Percentiles rank a stretch among this genome's conserved stretches.
Conservation (phyloP, 192 early-diverging fungal genomes). For the Ramicandelaber brevisporus region DNA sequence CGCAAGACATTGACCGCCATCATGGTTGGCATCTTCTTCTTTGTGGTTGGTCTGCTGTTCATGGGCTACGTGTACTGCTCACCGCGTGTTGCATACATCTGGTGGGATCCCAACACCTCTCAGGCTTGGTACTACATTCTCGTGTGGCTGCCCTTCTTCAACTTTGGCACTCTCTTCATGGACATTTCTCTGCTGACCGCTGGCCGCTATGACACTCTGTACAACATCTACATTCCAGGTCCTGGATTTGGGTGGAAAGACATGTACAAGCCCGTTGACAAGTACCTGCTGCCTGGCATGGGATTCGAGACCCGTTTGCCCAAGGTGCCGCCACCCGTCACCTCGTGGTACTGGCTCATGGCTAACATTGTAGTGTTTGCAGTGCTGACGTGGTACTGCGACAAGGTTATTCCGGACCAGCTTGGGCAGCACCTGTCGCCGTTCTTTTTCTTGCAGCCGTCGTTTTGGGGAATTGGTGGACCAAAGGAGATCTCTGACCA, state of each 20-base stretch:
- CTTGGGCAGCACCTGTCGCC: too few relatives aligned
- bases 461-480: too few relatives aligned
- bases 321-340: slow-evolving; percentile 26
- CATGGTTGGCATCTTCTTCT: slow-evolving; percentile 49
- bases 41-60: slow-evolving; percentile 54
- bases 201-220: slow-evolving; percentile 20
- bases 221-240: slow-evolving; percentile 33
- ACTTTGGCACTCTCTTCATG: slow-evolving; percentile 37
- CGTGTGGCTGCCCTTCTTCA: slow-evolving; percentile 24
- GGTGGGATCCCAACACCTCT: slow-evolving; percentile 14
- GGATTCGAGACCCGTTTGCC: slow-evolving; percentile 13
- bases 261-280: slow-evolving; percentile 18
- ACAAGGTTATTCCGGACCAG: too few relatives aligned
- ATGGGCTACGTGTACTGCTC: slow-evolving; percentile 23
- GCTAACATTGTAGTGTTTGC: slow-evolving; percentile 30
- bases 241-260: slow-evolving; percentile 27
- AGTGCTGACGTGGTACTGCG: slow-evolving; percentile 42
- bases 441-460: too few relatives aligned
- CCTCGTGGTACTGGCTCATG: slow-evolving; percentile 32
- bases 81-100: slow-evolving; percentile 17
- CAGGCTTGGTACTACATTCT: slow-evolving; percentile 6
- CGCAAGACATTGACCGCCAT: slow-evolving; percentile 28
- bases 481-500: too few relatives aligned
- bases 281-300: slow-evolving; percentile 18
- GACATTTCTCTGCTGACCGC: slow-evolving; percentile 28